These are phyloP conservation scores for Saturnispora serradocipensis DNA, from an alignment of 805 yeast species.

Conservation along the genomic window DNA sequence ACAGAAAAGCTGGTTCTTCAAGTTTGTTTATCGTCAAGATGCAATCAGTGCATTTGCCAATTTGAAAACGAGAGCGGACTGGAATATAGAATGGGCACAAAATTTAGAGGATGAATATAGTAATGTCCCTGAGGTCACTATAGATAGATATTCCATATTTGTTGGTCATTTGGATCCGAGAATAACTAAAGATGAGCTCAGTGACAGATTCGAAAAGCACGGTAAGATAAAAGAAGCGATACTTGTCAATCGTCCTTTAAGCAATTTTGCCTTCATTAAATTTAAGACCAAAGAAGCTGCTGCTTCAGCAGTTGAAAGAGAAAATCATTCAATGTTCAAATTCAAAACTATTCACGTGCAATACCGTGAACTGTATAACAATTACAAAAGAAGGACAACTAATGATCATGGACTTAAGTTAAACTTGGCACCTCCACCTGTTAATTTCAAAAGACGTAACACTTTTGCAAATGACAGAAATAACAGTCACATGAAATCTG, in stretches of 20 bases:
- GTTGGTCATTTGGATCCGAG: slow-evolving; percentile 60
- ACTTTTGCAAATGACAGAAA: not conserved
- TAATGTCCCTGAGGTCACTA: slow-evolving; percentile 32
- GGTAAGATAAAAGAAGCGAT: slow-evolving; percentile 54
- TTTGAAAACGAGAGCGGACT: slow-evolving; percentile 43
- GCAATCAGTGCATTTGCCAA: slow-evolving; percentile 79
- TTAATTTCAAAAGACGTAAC: slow-evolving; percentile 44
- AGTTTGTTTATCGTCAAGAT: slow-evolving; percentile 75
- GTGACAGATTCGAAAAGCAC: slow-evolving; percentile 53
- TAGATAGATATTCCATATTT: slow-evolving; percentile 68
- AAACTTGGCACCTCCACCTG: slow-evolving; percentile 72
- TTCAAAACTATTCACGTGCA: slow-evolving; percentile 79
- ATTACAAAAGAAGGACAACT: slow-evolving; percentile 25
- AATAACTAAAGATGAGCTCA: slow-evolving; percentile 46
- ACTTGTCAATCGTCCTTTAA: slow-evolving; percentile 42
- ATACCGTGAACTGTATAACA: slow-evolving; percentile 53
- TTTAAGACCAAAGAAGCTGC: slow-evolving; percentile 62
- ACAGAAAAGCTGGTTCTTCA: slow-evolving; percentile 52
- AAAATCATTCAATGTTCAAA: slow-evolving; percentile 69
- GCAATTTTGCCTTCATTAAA: slow-evolving; percentile 65
- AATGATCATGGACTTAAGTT: slow-evolving; percentile 21
- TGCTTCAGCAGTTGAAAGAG: slow-evolving; percentile 78
- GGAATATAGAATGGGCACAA: slow-evolving; percentile 79
- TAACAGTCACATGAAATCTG: slow-evolving; percentile 1
- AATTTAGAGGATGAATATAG: slow-evolving; percentile 48